These are phyloP conservation scores for Venturia oleaginea DNA, from an alignment of 2,329 filamentous ascomycete species.

Conservation along the genomic window DNA sequence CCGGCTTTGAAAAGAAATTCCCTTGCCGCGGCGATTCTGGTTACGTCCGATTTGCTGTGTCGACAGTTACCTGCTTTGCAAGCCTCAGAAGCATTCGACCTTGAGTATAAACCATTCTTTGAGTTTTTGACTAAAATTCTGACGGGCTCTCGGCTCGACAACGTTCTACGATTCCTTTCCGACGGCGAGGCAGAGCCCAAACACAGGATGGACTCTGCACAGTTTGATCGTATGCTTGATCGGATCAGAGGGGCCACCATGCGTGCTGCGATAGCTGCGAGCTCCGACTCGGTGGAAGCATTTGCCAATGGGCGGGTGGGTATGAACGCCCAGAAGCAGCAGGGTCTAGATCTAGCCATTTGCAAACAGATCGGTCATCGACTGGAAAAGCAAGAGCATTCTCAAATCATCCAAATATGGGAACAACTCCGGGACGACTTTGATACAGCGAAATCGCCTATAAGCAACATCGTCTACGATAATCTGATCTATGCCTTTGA, in stretches of 20 bases:
- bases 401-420: not conserved
- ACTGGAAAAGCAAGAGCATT: not conserved
- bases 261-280: not conserved
- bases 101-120: conserved; percentile 5
- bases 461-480: conserved; percentile 2
- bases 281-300: not conserved
- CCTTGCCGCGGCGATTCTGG: not conserved
- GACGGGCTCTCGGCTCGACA: not conserved
- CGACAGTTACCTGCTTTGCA: not conserved
- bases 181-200: not conserved
- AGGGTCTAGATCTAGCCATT: not conserved
- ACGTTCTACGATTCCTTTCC: not conserved
- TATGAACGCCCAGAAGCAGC: not conserved
- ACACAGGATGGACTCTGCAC: not conserved
- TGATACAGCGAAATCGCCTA: not conserved
- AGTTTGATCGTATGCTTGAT: not conserved
- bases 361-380: not conserved
- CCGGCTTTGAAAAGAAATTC: not conserved
- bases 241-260: not conserved
- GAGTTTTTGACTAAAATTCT: not conserved
- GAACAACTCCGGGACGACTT: not conserved
- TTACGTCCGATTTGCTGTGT: conserved; percentile 4
- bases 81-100: not conserved
- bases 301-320: not conserved
- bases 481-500: conserved; percentile 5